Base-by-base conservation (phyloP, 148 eudicot genomes). In the Suaeda aralocaspica region DNA sequence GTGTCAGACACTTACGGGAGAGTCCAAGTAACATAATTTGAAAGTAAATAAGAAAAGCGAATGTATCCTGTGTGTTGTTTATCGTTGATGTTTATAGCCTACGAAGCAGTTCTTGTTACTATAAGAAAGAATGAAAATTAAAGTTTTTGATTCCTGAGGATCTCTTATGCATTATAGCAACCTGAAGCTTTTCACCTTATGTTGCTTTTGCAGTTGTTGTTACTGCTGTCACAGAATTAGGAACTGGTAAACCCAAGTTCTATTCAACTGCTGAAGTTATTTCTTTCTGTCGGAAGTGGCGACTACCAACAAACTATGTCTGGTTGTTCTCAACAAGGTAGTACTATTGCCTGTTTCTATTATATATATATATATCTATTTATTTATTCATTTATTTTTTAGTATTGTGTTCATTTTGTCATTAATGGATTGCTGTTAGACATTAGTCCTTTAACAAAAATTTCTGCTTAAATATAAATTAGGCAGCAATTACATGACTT, bases 251-350 rank as follows among this genome's bases (percentile, higher is more conserved):
- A 74, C 99, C 99, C 55, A 85, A 80, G 74, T 94, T 94, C 79
- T 94, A 89, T 76, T 91, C 99, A 74, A 94, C 99, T 55, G 93
- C 99, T 45, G 99, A 89, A 51, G 70, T 94, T 59, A 87, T 91
- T 18, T 87, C 90, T 36, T 94, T 94, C 73, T 94, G 99, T 73
- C 84, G 92, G 79, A 83, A 87, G 68, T 94, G 99, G 99, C 85
- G 92, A 44, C 84, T 94, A 28, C 99, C 97, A 31, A 91, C 97
- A 67, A 94, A 94, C 77, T 91, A 94, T 77, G 82, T 94, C 66
- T 94, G 99, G 99, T 71, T 94, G 80, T 91, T 94, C 72, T 94
- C 96, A 64, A 89, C 99, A 70, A 89, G 97, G 99, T 94, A 75
- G n/a, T n/a, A n/a, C n/a, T n/a, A n/a, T n/a, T n/a, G n/a, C n/a